A percentile compares a stretch with the other conserved stretches of the same genome.
Evolutionary conservation across 805 yeast genomes (phyloP).

Genomic region (Metschnikowia cerradonensis): DNA sequence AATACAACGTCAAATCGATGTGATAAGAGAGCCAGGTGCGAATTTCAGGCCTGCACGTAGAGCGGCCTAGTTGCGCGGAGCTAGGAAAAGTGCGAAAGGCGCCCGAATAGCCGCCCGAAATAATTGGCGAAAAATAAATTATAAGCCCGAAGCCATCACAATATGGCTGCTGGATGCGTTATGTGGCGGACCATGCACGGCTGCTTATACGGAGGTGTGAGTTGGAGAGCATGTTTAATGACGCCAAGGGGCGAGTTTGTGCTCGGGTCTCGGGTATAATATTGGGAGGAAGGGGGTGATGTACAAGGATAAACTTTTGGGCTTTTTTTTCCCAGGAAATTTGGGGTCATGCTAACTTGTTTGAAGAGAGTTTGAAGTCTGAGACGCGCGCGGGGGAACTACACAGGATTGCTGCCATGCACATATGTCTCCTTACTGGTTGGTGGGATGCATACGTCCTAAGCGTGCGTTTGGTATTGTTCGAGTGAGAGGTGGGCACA

Average conservation of each 20-base stretch:
- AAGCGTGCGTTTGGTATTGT: not conserved
- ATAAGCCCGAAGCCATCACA: not conserved
- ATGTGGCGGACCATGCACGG: too few species aligned
- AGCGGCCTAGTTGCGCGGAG: not conserved
- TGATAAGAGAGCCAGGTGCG: conserved; percentile 2
- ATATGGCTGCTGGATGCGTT: not conserved
- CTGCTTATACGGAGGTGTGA: too few species aligned
- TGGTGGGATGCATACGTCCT: not conserved
- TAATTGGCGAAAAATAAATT: not conserved
- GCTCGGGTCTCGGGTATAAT: too few species aligned
- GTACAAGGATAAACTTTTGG: too few species aligned
- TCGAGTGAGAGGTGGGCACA: not conserved
- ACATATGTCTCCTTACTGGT: not conserved
- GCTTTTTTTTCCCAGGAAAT: not conserved
- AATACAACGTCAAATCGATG: not conserved
- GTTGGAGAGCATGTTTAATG: too few species aligned
- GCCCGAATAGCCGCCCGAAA: conserved; percentile 2
- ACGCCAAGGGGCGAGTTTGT: too few species aligned
- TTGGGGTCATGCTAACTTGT: not conserved
- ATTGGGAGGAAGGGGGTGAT: too few species aligned
- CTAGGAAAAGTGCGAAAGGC: conserved; percentile 1
- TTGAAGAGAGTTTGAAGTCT: not conserved
- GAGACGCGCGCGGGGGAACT: not conserved
- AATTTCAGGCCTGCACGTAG: not conserved
- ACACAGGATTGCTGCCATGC: not conserved